Percentiles rank a stretch among this genome's conserved stretches.
Conservation (phyloP, 345 rosid species). For the Conringia planisiliqua region DNA sequence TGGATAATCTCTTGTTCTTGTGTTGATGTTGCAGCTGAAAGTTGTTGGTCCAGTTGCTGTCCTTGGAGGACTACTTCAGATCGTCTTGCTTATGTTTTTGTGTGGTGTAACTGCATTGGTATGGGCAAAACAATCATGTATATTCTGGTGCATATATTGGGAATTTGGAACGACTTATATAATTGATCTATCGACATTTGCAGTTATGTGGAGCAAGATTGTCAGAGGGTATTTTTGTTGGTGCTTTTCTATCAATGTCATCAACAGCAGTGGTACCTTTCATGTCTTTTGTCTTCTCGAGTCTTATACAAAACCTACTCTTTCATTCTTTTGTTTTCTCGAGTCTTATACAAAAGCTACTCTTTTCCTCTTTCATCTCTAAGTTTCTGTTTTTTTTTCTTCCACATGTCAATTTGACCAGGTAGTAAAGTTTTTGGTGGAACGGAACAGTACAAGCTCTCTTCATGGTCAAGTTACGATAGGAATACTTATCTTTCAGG, state of each 20-base stretch:
- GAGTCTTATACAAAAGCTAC: neutral
- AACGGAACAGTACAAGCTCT: constrained; percentile 63
- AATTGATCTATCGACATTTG: constrained; percentile 27
- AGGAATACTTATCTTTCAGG: constrained; percentile 98
- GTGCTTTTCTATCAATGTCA: constrained; percentile 94
- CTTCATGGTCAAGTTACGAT: constrained; percentile 98
- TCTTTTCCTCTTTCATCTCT: constrained; percentile 3
- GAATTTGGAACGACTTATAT: neutral
- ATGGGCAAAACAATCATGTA: constrained; percentile 22
- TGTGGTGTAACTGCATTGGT: constrained; percentile 79
- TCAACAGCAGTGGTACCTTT: constrained; percentile 92
- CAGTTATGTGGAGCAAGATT: constrained; percentile 95
- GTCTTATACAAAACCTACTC: neutral
- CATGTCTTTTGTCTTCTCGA: constrained; percentile 25
- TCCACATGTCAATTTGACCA: constrained; percentile 34
- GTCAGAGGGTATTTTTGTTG: constrained; percentile 95
- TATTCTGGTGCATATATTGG: constrained; percentile 2
- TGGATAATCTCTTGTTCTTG: constrained; percentile 26
- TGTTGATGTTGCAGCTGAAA: constrained; percentile 62
- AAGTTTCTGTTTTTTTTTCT: neutral
- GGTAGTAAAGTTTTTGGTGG: constrained; percentile 95
- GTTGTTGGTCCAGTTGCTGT: constrained; percentile 96
- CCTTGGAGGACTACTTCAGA: constrained; percentile 91
- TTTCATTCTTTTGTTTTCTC: constrained; percentile 22
- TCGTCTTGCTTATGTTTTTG: constrained; percentile 70